A percentile compares a stretch with the other conserved stretches of the same genome.
Evolutionary conservation across 805 yeast species (phyloP).

Genomic region (Grigorovia yakushimaensis): DNA sequence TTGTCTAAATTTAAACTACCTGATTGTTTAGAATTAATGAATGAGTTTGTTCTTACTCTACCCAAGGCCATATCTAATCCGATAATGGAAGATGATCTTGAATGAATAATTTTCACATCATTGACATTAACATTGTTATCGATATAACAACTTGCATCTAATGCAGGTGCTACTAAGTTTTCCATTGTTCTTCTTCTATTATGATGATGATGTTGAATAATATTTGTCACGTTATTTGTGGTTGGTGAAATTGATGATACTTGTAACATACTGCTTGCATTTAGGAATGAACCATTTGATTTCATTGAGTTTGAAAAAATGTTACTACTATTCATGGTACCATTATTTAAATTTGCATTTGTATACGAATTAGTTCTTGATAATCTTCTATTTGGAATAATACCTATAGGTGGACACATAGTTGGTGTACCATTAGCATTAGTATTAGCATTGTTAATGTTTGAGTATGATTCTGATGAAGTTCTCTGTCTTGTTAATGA

Average conservation of each 20-base stretch:
- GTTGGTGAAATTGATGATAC: neutral
- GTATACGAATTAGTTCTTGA: slow-evolving; percentile 1
- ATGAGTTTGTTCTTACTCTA: slow-evolving; percentile 5
- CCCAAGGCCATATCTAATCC: slow-evolving; percentile 33
- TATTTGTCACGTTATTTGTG: neutral
- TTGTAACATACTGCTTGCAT: neutral
- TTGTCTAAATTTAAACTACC: neutral
- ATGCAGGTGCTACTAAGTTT: slow-evolving; percentile 70
- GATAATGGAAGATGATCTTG: slow-evolving; percentile 48
- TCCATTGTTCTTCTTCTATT: slow-evolving; percentile 36
- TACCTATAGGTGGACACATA: neutral
- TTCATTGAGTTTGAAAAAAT: neutral
- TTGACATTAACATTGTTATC: slow-evolving; percentile 51
- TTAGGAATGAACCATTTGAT: neutral
- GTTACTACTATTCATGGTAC: neutral
- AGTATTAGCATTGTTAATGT: neutral
- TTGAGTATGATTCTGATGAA: neutral
- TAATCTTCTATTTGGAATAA: neutral
- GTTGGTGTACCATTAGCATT: neutral
- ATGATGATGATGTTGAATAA: slow-evolving; percentile 12
- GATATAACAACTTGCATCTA: slow-evolving; percentile 67
- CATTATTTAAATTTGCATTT: neutral
- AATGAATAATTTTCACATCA: slow-evolving; percentile 59
- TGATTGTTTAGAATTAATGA: slow-evolving; percentile 1
- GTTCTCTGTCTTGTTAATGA: slow-evolving; percentile 6